phyloP scores from a whole-genome alignment of 2,329 filamentous ascomycete genomes.

The Samsoniella hepiali region DNA sequence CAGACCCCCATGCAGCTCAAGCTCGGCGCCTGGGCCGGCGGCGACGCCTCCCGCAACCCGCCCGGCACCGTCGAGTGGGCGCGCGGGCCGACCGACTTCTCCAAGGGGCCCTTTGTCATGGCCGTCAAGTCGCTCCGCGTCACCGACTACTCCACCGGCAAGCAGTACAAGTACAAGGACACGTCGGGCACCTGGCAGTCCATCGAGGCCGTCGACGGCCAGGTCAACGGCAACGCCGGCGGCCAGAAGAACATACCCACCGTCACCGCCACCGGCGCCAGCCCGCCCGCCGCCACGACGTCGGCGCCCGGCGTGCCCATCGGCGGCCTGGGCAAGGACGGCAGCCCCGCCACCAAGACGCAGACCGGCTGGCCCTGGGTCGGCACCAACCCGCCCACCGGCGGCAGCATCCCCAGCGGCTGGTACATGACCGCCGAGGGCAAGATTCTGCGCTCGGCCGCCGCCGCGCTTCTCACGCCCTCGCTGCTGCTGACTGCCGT shows the following conservation, averaged over 20 bases:
- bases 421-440: constrained; percentile 78
- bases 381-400: constrained; percentile 49
- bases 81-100: constrained; percentile 79
- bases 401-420: constrained; percentile 65
- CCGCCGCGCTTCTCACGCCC: constrained; percentile 21
- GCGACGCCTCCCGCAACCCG: constrained; percentile 70
- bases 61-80: constrained; percentile 88
- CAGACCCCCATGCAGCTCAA: constrained; percentile 95
- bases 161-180: constrained; percentile 77
- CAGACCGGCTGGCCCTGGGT: constrained; percentile 69
- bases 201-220: constrained; percentile 76
- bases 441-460: constrained; percentile 70
- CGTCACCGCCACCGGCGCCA: constrained; percentile 57
- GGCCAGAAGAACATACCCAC: constrained; percentile 46
- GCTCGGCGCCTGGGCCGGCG: constrained; percentile 88
- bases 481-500: constrained; percentile 27
- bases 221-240: constrained; percentile 65
- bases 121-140: constrained; percentile 71
- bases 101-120: constrained; percentile 82
- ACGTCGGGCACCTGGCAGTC: constrained; percentile 74
- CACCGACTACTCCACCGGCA: constrained; percentile 91
- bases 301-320: constrained; percentile 65
- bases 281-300: constrained; percentile 60
- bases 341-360: constrained; percentile 48
- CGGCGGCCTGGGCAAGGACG: constrained; percentile 61